phyloP scores from a whole-genome alignment of 2,329 filamentous ascomycete genomes.

The Pseudocercospora macadamiae region DNA sequence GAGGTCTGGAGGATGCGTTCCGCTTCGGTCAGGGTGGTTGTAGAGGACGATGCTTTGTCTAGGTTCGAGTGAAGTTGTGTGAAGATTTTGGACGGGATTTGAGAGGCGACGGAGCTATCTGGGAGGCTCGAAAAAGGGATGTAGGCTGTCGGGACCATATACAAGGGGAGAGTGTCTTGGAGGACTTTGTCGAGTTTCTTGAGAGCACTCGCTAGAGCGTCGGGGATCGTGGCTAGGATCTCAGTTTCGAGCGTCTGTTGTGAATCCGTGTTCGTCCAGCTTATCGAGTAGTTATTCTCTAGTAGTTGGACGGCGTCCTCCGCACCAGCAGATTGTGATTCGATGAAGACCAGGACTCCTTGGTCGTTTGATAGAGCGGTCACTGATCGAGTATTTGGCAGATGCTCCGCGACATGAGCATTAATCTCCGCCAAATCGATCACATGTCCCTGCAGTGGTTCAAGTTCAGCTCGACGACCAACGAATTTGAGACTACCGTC shows the following conservation, averaged over 20 bases:
- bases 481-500: constrained; percentile 26
- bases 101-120: neutral
- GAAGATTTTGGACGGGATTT: neutral
- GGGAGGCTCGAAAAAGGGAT: neutral
- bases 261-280: neutral
- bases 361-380: no score
- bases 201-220: neutral
- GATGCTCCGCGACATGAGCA: neutral
- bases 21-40: neutral
- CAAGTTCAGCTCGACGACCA: constrained; percentile 16
- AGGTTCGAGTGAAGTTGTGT: neutral
- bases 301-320: neutral
- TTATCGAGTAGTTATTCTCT: neutral
- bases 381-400: no score
- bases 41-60: neutral
- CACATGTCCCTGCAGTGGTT: neutral
- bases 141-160: constrained; percentile 8
- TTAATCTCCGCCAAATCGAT: neutral
- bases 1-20: neutral
- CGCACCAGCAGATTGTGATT: neutral
- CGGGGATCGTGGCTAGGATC: neutral
- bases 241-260: neutral
- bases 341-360: neutral
- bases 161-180: neutral
- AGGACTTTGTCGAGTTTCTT: constrained; percentile 6